Evolutionary conservation across 257 asterid species (phyloP), one percentile per base, ranked within the genome.

Genomic region (Solanum acaule): DNA sequence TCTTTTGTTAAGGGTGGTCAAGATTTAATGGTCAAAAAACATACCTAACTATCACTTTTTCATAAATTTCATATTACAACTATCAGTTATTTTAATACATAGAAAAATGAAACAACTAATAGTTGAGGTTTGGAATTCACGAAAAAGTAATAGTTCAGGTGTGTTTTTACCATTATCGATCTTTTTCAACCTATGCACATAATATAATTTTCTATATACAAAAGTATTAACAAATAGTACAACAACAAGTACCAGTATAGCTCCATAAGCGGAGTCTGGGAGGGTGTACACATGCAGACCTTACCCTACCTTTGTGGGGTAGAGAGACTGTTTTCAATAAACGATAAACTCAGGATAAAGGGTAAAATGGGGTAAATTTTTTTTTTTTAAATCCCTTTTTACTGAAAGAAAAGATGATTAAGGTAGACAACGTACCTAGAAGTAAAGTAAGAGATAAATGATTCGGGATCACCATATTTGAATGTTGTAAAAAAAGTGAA

Each of bases 381-480:
- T 68, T 1, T 29, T 71, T 11, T 27, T 11, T 1, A 0, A 40
- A 40, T 2, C 46, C 8, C 0, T 18, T 76, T 76, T 77, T 13
- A 4, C 0, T 8, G 25, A n/a, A 29, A 25, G 9, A 6, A 68
- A 34, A 9, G 27, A 56, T 9, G 33, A 70, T 5, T n/a, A 70
- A 2, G 14, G 10, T 63, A 31, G 38, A 3, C 3, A 44, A 61
- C n/a, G 29, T 40, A 88, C 90, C 86, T 88, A 25, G 40, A 5
- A 63, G 72, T 76, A 84, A 88, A 88, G 82, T 35, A 34, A 65
- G 86, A 61, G 8, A 88, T 31, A 77, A 88, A 85, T 20, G 90
- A 84, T 5, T 85, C 88, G 49, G 90, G 88, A 61, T 67, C 56
- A 20, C 90, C 88, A 65, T 29, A 75, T 34, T 65, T 88, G 65